Conservation (phyloP, 345 rosid species). For the Draba incana region DNA sequence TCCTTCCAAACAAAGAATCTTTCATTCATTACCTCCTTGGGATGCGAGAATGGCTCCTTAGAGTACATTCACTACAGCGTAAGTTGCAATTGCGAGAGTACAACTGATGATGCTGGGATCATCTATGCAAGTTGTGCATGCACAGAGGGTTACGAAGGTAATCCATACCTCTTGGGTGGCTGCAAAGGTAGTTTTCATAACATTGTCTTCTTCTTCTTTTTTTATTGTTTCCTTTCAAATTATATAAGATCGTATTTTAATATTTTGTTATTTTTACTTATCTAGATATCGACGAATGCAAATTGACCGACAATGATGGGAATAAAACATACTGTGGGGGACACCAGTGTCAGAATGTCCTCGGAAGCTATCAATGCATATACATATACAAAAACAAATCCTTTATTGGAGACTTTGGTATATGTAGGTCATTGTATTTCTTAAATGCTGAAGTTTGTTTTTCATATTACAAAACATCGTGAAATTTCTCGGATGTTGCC, state of each 20-base stretch:
- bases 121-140: conserved; percentile 34
- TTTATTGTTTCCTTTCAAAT: no score
- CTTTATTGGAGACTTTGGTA: not conserved
- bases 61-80: not conserved
- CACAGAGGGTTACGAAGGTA: conserved; percentile 25
- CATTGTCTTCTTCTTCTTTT: not conserved
- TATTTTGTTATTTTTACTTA: not conserved
- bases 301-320: not conserved
- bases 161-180: conserved; percentile 36
- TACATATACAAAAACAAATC: no score
- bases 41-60: not conserved
- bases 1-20: not conserved
- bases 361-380: not conserved
- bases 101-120: not conserved
- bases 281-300: conserved; percentile 22
- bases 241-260: no score
- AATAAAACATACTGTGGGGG: not conserved
- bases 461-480: no score
- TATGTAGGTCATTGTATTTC: not conserved
- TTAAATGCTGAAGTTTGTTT: not conserved
- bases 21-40: conserved; percentile 2
- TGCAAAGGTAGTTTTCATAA: conserved; percentile 31
- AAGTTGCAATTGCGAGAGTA: conserved; percentile 1
- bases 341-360: not conserved
- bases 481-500: no score